phyloP scores from a whole-genome alignment of 148 eudicot genomes.

The Amaranthus cruentus region DNA sequence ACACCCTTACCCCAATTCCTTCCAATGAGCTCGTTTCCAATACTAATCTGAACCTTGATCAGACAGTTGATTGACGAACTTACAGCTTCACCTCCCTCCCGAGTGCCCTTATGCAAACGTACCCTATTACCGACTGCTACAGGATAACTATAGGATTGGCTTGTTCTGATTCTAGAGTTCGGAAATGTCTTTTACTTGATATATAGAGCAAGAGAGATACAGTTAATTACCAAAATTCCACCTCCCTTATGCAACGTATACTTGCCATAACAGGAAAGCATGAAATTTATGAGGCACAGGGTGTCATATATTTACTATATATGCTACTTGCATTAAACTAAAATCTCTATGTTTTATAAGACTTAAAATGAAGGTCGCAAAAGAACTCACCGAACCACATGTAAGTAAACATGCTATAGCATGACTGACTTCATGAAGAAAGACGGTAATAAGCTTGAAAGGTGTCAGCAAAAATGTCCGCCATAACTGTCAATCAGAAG shows the following conservation, averaged over 20 bases:
- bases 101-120: background rate
- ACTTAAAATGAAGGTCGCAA: conserved; percentile 1
- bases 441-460: conserved; percentile 88
- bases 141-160: background rate
- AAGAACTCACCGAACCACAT: conserved; percentile 60
- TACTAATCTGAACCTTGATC: background rate
- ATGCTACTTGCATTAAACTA: background rate
- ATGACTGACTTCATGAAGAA: conserved; percentile 91
- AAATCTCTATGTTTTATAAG: background rate
- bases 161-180: background rate
- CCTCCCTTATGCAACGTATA: background rate
- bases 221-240: background rate
- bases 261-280: background rate
- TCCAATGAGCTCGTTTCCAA: background rate
- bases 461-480: conserved; percentile 80
- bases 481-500: conserved; percentile 57
- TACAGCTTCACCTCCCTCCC: background rate
- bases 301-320: background rate
- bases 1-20: background rate
- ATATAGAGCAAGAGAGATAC: background rate
- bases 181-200: background rate
- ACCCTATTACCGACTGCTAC: too few species aligned
- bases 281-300: background rate
- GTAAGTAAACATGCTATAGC: conserved; percentile 81
- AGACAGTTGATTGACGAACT: background rate